phyloP scores from a whole-genome alignment of 352 stramenopile genomes.

The Globisporangium rhizosaccharum region DNA sequence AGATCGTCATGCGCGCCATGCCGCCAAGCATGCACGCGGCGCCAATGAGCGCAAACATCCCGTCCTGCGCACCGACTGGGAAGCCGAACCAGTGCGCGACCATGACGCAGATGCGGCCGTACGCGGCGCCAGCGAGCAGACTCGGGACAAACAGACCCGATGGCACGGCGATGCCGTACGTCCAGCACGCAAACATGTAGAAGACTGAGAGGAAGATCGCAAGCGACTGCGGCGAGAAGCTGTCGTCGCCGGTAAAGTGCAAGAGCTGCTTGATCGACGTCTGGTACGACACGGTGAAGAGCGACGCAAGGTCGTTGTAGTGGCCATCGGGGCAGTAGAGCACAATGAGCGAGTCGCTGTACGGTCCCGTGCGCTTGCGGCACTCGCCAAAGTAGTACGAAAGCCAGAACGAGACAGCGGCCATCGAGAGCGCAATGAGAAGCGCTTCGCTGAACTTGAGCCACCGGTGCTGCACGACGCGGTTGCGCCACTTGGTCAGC shows the following conservation, averaged over 20 bases:
- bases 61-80: conserved; percentile 66
- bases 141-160: conserved; percentile 96
- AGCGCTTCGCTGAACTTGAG: conserved; percentile 62
- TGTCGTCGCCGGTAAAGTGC: conserved; percentile 89
- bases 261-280: conserved; percentile 95
- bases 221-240: conserved; percentile 92
- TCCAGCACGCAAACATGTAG: conserved; percentile 90
- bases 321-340: conserved; percentile 94
- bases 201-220: conserved; percentile 96
- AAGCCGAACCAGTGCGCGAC: conserved; percentile 54
- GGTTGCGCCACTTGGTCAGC: conserved; percentile 82
- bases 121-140: conserved; percentile 93
- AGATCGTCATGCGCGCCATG: conserved; percentile 98
- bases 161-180: conserved; percentile 96
- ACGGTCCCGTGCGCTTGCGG: conserved; percentile 39
- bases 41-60: conserved; percentile 97
- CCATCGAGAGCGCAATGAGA: conserved; percentile 62
- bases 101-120: conserved; percentile 83
- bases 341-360: conserved; percentile 80
- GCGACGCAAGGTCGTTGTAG: conserved; percentile 96
- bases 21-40: conserved; percentile 93
- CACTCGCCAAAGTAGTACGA: conserved; percentile 76
- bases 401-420: conserved; percentile 66
- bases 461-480: conserved; percentile 56
- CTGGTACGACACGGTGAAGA: conserved; percentile 95